A percentile compares a stretch with the other conserved stretches of the same genome.
Evolutionary conservation across 1,139 yeast genomes (phyloP).

Genomic region (Hyphopichia burtonii): DNA sequence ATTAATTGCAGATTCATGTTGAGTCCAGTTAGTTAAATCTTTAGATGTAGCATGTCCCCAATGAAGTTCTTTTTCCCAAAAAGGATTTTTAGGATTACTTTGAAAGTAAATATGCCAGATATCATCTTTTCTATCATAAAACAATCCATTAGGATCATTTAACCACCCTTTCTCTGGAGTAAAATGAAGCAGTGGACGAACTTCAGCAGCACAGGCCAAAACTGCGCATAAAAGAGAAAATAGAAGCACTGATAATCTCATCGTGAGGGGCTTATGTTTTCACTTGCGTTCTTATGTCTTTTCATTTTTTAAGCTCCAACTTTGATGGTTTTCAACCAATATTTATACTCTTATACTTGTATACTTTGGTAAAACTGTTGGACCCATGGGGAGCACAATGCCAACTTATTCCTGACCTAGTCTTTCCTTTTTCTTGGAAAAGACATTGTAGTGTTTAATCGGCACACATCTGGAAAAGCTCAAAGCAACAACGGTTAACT

Average conservation of each 20-base stretch:
- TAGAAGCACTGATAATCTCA: background rate
- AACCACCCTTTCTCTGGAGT: constrained; percentile 8
- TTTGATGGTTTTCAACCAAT: no score
- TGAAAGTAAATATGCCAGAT: constrained; percentile 31
- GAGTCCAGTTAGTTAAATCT: constrained; percentile 29
- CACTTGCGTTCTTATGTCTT: no score
- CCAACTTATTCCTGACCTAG: no score
- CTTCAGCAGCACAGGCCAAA: background rate
- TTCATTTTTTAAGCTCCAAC: no score
- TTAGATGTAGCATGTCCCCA: constrained; percentile 38
- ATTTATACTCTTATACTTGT: no score
- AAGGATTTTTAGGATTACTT: constrained; percentile 24
- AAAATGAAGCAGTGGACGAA: constrained; percentile 3
- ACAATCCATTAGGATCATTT: constrained; percentile 12
- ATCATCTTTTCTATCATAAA: constrained; percentile 6
- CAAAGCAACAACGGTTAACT: no score
- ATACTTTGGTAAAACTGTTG: no score
- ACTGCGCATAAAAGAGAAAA: background rate
- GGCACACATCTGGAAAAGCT: no score
- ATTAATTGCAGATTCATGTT: constrained; percentile 23
- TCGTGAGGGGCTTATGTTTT: background rate
- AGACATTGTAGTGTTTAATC: no score
- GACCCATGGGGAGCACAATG: no score
- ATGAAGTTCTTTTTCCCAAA: constrained; percentile 23
- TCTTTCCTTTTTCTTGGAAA: no score